These are phyloP conservation scores for Psilocybe cubensis DNA, from an alignment of 768 basidiomycete species.

Conservation along the genomic window DNA sequence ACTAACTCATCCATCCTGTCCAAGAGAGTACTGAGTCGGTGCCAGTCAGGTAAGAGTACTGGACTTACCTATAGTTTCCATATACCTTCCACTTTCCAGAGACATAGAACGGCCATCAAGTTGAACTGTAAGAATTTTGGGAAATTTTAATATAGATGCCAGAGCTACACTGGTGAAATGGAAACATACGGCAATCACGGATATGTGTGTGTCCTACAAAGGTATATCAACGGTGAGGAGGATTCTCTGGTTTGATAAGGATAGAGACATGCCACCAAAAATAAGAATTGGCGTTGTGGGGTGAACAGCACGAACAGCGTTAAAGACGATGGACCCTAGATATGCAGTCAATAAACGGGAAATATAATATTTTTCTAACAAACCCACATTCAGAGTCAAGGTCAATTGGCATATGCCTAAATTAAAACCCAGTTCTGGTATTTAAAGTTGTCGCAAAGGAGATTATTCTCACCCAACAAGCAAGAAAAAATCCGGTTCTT, in stretches of 20 bases:
- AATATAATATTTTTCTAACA: not conserved
- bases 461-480: conserved; percentile 56
- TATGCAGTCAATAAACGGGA: not conserved
- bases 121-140: conserved; percentile 43
- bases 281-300: conserved; percentile 79
- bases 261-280: conserved; percentile 60
- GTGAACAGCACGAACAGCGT: conserved; percentile 75
- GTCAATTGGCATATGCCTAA: conserved; percentile 83
- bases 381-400: conserved; percentile 66
- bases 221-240: not conserved
- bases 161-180: not conserved
- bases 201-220: conserved; percentile 70
- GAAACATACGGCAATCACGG: conserved; percentile 69
- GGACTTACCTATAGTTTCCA: conserved; percentile 84
- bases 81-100: conserved; percentile 84
- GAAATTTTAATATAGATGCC: not conserved
- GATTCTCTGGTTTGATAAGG: too few species aligned
- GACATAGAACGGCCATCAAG: conserved; percentile 78
- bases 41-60: not conserved
- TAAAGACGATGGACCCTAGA: conserved; percentile 69
- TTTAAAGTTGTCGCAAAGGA: not conserved
- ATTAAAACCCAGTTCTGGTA: conserved; percentile 2
- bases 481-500: conserved; percentile 84
- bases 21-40: conserved; percentile 5
- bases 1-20: conserved; percentile 67